phyloP scores from a whole-genome alignment of 75 land plant genomes.

The Sequoiadendron giganteum region DNA sequence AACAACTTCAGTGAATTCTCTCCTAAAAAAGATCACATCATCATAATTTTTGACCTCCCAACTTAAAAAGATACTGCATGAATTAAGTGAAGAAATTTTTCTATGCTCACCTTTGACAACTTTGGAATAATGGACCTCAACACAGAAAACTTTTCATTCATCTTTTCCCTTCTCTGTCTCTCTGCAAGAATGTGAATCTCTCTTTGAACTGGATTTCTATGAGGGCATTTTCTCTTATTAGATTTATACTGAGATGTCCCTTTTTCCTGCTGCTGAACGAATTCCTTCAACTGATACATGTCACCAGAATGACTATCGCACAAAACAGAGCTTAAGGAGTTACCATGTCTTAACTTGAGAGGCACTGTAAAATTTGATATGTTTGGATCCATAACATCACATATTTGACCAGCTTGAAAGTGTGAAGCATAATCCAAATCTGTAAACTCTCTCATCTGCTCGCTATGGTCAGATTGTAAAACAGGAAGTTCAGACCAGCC shows the following conservation, averaged over 20 bases:
- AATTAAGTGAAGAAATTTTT: not conserved
- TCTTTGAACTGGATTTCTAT: slow-evolving; percentile 36
- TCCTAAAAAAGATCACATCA: not conserved
- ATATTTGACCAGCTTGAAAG: no score
- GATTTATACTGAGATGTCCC: not conserved
- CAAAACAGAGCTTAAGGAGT: no score
- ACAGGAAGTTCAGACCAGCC: no score
- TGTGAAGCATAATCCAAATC: no score
- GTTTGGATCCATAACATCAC: no score
- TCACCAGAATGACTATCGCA: not conserved
- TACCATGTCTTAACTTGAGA: no score
- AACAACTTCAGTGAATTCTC: not conserved
- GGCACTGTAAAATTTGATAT: no score
- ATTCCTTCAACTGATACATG: not conserved
- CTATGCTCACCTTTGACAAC: not conserved
- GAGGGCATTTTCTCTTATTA: not conserved
- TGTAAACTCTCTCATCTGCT: no score
- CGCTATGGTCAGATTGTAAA: no score
- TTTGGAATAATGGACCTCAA: slow-evolving; percentile 15
- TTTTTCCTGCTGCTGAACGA: not conserved
- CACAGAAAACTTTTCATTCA: slow-evolving; percentile 40
- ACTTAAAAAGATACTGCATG: not conserved
- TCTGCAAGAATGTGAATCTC: slow-evolving; percentile 50
- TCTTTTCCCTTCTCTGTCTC: slow-evolving; percentile 41
- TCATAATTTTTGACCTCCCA: not conserved